Conservation (phyloP, 345 rosid genomes). For the Salix purpurea region DNA sequence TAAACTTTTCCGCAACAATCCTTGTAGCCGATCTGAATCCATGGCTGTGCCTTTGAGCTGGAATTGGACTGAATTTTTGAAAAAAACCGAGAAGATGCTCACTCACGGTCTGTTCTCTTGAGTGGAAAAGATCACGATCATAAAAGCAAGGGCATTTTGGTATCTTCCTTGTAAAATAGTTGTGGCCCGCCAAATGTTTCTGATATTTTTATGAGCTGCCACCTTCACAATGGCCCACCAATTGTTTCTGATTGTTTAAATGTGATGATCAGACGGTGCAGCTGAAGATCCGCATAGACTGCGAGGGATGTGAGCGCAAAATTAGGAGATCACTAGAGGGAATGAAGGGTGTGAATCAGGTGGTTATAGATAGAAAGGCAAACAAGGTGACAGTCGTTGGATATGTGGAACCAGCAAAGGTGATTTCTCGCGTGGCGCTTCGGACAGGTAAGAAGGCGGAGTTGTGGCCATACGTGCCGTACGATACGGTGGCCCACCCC, state of each 20-base stretch:
- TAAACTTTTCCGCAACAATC: too few species aligned
- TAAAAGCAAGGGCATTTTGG: neutral
- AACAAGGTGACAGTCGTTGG: slow-evolving; percentile 83
- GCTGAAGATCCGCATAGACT: slow-evolving; percentile 77
- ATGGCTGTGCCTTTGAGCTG: too few species aligned
- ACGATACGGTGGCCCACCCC: slow-evolving; percentile 83
- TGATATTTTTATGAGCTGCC: neutral
- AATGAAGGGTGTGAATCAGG: slow-evolving; percentile 78
- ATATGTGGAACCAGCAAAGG: slow-evolving; percentile 69
- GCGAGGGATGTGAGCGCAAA: slow-evolving; percentile 95
- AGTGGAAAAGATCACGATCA: neutral
- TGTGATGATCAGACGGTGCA: slow-evolving; percentile 71
- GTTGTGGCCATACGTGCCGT: slow-evolving; percentile 91
- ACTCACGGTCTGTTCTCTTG: neutral
- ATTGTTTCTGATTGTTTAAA: neutral
- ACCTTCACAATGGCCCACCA: neutral
- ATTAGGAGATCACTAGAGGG: slow-evolving; percentile 77
- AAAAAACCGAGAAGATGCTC: neutral
- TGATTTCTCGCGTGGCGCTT: slow-evolving; percentile 66
- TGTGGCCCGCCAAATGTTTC: too few species aligned
- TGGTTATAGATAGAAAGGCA: slow-evolving; percentile 74
- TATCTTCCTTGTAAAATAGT: neutral
- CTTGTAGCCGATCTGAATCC: too few species aligned
- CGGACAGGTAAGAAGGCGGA: slow-evolving; percentile 93
- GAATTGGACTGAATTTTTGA: neutral